Evolutionary conservation across 257 asterid genomes (phyloP).

Genomic region (Thymus quinquecostatus): DNA sequence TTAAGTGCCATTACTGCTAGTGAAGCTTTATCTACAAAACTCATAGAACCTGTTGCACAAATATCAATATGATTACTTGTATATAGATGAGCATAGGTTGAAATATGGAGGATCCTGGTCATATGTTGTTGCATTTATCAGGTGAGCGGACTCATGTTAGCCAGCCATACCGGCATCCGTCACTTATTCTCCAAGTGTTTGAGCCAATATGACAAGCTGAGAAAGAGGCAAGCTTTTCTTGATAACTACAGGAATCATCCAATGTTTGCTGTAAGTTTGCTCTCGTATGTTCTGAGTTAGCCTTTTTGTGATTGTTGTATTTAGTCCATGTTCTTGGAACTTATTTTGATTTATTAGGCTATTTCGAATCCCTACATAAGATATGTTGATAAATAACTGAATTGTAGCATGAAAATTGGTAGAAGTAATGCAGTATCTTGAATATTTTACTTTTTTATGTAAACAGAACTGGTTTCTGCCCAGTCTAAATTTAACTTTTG

Average conservation of each 20-base stretch:
- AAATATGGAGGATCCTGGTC: conserved; percentile 23
- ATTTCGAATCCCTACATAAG: conserved; percentile 13
- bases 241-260: conserved; percentile 94
- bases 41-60: not conserved
- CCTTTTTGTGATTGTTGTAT: conserved; percentile 5
- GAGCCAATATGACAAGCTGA: conserved; percentile 96
- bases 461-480: not conserved
- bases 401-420: not conserved
- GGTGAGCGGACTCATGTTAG: conserved; percentile 99
- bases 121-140: conserved; percentile 36
- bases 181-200: conserved; percentile 94
- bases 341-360: conserved; percentile 14
- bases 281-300: conserved; percentile 8
- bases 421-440: not conserved
- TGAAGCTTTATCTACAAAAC: not conserved
- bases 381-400: not conserved
- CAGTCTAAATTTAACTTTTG: not conserved
- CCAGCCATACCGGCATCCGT: conserved; percentile 99
- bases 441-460: not conserved
- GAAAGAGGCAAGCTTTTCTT: conserved; percentile 99
- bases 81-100: not conserved
- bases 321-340: not conserved
- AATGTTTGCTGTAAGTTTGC: conserved; percentile 89
- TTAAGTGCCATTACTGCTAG: not conserved
- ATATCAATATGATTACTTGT: conserved; percentile 13